A percentile compares a stretch with the other conserved stretches of the same genome.
These are phyloP conservation scores for Quercus alba DNA, from an alignment of 306 rosid genomes.

Conservation along the genomic window DNA sequence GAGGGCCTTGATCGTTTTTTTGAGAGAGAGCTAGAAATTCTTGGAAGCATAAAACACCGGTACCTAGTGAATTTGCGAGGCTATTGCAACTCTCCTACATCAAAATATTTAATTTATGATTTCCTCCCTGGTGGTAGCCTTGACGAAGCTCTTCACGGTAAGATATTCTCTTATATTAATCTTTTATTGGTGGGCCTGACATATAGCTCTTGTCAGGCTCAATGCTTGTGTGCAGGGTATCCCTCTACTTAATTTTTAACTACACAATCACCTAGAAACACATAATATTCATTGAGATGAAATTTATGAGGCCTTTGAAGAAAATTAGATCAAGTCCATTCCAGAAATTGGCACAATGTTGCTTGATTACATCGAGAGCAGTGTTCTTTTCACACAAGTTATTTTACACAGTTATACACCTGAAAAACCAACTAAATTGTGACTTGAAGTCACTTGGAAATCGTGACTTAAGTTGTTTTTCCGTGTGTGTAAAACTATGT, in stretches of 20 bases:
- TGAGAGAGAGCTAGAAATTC: constrained; percentile 97
- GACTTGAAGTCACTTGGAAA: too few relatives aligned
- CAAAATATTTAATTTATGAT: constrained; percentile 92
- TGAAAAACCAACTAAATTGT: too few relatives aligned
- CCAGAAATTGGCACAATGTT: neutral
- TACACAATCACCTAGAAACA: neutral
- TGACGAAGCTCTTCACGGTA: constrained; percentile 96
- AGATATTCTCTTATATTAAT: constrained; percentile 20
- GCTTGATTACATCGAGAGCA: neutral
- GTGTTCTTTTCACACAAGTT: too few relatives aligned
- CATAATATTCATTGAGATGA: neutral
- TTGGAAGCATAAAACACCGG: constrained; percentile 96
- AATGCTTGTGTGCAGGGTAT: neutral
- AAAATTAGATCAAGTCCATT: neutral
- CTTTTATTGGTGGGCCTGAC: neutral
- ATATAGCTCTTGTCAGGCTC: neutral
- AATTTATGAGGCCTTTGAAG: neutral
- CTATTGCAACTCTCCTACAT: constrained; percentile 95
- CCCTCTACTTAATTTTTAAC: neutral
- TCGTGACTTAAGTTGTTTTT: too few relatives aligned
- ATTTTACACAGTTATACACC: too few relatives aligned
- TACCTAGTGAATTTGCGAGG: constrained; percentile 97
- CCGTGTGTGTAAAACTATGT: too few relatives aligned
- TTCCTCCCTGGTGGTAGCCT: constrained; percentile 94
- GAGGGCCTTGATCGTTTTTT: constrained; percentile 97